phyloP scores from a whole-genome alignment of 441 rosid genomes.

The Gossypium davidsonii region DNA sequence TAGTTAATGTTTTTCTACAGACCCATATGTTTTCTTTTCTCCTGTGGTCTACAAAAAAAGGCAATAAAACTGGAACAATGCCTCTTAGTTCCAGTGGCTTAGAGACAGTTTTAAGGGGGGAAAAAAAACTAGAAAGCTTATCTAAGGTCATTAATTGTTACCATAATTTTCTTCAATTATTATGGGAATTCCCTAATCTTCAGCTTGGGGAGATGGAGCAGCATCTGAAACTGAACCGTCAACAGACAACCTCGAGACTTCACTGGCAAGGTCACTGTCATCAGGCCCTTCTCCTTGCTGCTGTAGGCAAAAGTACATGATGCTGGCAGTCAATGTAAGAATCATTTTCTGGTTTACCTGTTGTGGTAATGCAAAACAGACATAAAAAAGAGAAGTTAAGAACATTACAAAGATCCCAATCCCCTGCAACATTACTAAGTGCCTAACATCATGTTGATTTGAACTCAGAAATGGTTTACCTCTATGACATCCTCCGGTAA shows the following conservation, averaged over 20 bases:
- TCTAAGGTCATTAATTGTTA: neutral
- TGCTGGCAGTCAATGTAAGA: slow-evolving; percentile 76
- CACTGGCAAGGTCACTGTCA: slow-evolving; percentile 33
- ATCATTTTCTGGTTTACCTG: slow-evolving; percentile 98
- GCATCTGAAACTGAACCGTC: slow-evolving; percentile 31
- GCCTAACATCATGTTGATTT: neutral
- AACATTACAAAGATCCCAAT: neutral
- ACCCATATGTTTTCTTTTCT: neutral
- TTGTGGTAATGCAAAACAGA: slow-evolving; percentile 6
- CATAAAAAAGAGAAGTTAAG: neutral
- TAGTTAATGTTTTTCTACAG: slow-evolving; percentile 14
- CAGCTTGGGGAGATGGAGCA: neutral
- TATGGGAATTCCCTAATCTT: neutral
- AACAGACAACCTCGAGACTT: slow-evolving; percentile 35
- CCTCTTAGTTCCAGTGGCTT: neutral
- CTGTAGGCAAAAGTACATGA: slow-evolving; percentile 91
- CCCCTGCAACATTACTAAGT: neutral
- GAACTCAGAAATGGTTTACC: slow-evolving; percentile 32
- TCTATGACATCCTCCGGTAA: slow-evolving; percentile 94
- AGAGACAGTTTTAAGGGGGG: neutral
- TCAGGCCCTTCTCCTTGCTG: slow-evolving; percentile 37
- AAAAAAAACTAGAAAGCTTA: neutral
- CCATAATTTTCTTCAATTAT: neutral
- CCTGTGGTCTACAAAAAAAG: slow-evolving; percentile 10
- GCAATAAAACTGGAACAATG: neutral